These are phyloP conservation scores for Glaciozyma martinii DNA, from an alignment of 768 basidiomycete species.

Conservation along the genomic window DNA sequence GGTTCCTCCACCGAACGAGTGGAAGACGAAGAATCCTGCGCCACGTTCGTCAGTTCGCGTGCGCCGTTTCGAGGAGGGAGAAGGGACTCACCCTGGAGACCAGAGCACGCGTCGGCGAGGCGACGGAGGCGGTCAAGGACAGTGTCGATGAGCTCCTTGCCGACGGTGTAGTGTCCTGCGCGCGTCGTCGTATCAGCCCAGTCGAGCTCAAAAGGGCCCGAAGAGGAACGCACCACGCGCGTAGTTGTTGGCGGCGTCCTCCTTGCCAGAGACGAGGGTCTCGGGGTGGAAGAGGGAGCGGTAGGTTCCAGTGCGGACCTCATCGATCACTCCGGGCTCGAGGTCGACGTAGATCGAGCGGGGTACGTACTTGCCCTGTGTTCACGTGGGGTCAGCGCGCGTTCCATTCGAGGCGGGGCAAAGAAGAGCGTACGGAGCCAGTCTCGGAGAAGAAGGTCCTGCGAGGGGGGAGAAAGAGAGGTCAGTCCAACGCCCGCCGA, in stretches of 20 bases:
- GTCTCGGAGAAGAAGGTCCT: conserved; percentile 97
- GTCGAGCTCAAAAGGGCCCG: too few species aligned
- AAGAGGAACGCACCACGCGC: conserved; percentile 33
- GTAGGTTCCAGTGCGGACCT: conserved; percentile 91
- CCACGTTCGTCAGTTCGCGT: not conserved
- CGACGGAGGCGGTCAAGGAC: conserved; percentile 96
- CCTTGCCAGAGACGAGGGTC: conserved; percentile 95
- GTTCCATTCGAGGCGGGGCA: conserved; percentile 55
- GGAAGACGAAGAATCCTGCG: conserved; percentile 94
- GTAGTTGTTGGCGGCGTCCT: conserved; percentile 99
- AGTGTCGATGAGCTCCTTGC: conserved; percentile 93
- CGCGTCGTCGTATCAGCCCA: not conserved
- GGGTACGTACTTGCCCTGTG: conserved; percentile 51
- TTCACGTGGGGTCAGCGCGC: not conserved
- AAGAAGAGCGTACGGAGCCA: conserved; percentile 49
- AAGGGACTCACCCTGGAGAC: conserved; percentile 54
- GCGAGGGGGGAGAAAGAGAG: too few species aligned
- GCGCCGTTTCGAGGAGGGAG: too few species aligned
- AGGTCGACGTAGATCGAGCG: conserved; percentile 94
- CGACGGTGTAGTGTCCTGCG: conserved; percentile 45
- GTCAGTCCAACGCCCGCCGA: too few species aligned
- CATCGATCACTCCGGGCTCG: conserved; percentile 86
- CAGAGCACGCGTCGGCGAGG: conserved; percentile 93
- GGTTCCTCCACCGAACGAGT: conserved; percentile 99
- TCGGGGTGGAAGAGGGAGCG: conserved; percentile 98